Conservation (phyloP, 1,284 basidiomycete species). For the Rhodotorula sp. region DNA sequence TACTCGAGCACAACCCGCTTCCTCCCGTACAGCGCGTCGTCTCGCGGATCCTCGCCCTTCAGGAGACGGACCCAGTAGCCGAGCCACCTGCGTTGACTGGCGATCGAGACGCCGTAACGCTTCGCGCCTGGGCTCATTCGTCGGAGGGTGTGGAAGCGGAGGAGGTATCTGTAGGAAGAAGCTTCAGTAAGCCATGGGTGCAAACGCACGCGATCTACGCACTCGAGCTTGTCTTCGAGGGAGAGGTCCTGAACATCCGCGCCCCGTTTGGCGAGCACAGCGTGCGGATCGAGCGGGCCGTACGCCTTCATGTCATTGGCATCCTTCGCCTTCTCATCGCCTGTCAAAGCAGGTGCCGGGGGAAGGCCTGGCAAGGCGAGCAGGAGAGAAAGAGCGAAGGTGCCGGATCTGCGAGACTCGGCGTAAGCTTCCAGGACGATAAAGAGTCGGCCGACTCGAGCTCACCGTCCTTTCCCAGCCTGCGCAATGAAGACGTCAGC, state of each 20-base stretch:
- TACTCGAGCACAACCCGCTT: constrained; percentile 11
- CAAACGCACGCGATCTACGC: not conserved
- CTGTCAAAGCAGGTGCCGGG: not conserved
- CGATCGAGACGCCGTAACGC: constrained; percentile 37
- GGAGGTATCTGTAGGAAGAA: constrained; percentile 13
- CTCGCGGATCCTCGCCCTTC: constrained; percentile 29
- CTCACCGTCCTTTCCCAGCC: constrained; percentile 39
- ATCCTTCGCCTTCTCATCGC: not conserved
- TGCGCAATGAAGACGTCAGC: not conserved
- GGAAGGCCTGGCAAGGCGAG: constrained; percentile 22
- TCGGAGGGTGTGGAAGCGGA: constrained; percentile 39
- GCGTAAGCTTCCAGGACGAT: too few relatives aligned
- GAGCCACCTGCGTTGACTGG: constrained; percentile 38
- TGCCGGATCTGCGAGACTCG: constrained; percentile 13
- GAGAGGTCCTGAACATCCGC: not conserved
- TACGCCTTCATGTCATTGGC: not conserved
- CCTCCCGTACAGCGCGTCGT: not conserved
- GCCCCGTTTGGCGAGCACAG: not conserved
- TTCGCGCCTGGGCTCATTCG: constrained; percentile 36
- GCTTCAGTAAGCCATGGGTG: not conserved
- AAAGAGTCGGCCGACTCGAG: not conserved
- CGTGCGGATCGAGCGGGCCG: constrained; percentile 10
- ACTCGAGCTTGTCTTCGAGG: constrained; percentile 25
- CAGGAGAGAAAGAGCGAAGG: constrained; percentile 28
- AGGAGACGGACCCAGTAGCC: constrained; percentile 36